Conservation (phyloP, 345 rosid species). For the Tarenaya hassleriana region DNA sequence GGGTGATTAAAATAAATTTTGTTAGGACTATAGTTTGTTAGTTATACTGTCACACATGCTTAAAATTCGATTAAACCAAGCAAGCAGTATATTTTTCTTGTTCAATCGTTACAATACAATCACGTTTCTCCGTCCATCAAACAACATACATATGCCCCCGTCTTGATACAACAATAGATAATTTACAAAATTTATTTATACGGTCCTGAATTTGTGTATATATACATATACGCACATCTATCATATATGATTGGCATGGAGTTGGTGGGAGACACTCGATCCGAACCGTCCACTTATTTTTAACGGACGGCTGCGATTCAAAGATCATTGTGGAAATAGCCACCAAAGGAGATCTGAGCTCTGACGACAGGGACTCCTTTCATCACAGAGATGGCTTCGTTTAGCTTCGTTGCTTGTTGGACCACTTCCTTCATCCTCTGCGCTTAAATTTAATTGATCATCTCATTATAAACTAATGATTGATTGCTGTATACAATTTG, state of each 20-base stretch:
- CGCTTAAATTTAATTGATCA: too few relatives aligned
- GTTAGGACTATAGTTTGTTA: too few relatives aligned
- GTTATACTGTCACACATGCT: too few relatives aligned
- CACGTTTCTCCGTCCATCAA: too few relatives aligned
- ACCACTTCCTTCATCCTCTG: slow-evolving; percentile 78
- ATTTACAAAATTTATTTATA: slow-evolving; percentile 1
- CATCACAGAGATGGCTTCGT: slow-evolving; percentile 59
- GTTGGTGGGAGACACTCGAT: slow-evolving; percentile 3
- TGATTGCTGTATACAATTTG: too few relatives aligned
- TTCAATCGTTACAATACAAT: too few relatives aligned
- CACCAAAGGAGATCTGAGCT: slow-evolving; percentile 79
- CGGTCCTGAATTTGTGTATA: not conserved
- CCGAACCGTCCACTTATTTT: not conserved
- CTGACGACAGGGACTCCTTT: slow-evolving; percentile 70
- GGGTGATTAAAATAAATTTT: too few relatives aligned
- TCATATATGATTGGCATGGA: not conserved
- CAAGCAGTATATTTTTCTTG: too few relatives aligned
- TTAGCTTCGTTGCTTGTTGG: slow-evolving; percentile 52
- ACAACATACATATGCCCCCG: too few relatives aligned
- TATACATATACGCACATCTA: too few relatives aligned
- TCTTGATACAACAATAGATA: not conserved
- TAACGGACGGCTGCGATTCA: slow-evolving; percentile 7
- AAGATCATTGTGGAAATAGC: slow-evolving; percentile 49
- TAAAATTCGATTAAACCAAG: too few relatives aligned
- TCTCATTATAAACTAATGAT: too few relatives aligned